Conservation (phyloP, 441 rosid genomes). For the Eutrema salsugineum region DNA sequence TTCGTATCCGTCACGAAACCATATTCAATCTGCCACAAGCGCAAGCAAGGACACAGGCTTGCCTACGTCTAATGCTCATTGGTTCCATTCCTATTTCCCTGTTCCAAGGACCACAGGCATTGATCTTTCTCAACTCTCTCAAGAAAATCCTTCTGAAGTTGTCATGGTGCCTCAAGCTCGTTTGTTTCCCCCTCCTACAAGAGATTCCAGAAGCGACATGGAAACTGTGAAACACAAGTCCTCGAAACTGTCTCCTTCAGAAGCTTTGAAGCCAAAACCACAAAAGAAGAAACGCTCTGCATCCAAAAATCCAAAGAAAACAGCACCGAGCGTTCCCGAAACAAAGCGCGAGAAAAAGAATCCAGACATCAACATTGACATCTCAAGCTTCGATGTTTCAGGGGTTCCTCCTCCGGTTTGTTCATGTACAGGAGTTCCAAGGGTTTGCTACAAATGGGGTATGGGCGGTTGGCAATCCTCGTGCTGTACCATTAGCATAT, state of each 20-base stretch:
- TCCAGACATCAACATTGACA: constrained; percentile 36
- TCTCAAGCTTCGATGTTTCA: constrained; percentile 42
- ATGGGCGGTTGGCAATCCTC: constrained; percentile 74
- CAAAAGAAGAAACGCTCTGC: constrained; percentile 38
- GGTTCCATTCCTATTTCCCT: constrained; percentile 39
- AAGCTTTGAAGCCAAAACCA: constrained; percentile 40
- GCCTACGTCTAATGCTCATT: constrained; percentile 34
- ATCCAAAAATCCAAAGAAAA: constrained; percentile 31
- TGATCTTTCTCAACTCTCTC: constrained; percentile 33
- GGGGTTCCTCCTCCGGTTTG: constrained; percentile 58
- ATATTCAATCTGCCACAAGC: constrained; percentile 36
- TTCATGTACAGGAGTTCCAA: constrained; percentile 55
- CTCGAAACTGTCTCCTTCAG: constrained; percentile 30
- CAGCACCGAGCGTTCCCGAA: constrained; percentile 35
- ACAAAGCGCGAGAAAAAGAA: constrained; percentile 46
- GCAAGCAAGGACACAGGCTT: constrained; percentile 32
- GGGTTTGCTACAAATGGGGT: constrained; percentile 66
- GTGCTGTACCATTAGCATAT: constrained; percentile 55
- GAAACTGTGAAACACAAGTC: constrained; percentile 36
- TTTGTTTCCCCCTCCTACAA: constrained; percentile 28
- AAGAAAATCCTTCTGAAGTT: constrained; percentile 25
- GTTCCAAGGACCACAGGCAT: constrained; percentile 28
- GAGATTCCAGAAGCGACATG: constrained; percentile 28
- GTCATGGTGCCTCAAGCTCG: constrained; percentile 35
- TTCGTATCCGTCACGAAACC: constrained; percentile 36